These are phyloP conservation scores for Nelumbo lutea DNA, from an alignment of 164 flowering plant species.

Conservation along the genomic window DNA sequence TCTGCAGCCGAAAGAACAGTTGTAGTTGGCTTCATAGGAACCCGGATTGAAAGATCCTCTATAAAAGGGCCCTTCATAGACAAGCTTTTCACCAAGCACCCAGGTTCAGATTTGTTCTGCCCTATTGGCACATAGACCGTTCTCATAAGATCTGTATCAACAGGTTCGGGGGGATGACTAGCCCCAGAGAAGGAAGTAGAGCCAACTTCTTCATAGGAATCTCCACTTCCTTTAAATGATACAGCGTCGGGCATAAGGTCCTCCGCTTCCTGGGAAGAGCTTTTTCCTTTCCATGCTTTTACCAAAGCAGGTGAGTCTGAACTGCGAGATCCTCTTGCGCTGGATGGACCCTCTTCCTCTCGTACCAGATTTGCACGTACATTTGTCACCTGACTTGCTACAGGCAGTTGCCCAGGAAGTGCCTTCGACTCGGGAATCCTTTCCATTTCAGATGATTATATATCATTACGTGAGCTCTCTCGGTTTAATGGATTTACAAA, in stretches of 20 bases:
- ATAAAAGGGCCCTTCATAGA: slow-evolving; percentile 65
- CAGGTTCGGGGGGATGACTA: slow-evolving; percentile 89
- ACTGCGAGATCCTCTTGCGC: slow-evolving; percentile 21
- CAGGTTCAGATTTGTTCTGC: slow-evolving; percentile 49
- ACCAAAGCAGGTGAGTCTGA: slow-evolving; percentile 21
- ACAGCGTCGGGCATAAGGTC: slow-evolving; percentile 36
- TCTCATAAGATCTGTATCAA: slow-evolving; percentile 62
- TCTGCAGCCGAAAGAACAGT: slow-evolving; percentile 45
- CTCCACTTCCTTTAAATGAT: slow-evolving; percentile 39
- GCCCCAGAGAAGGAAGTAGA: slow-evolving; percentile 66
- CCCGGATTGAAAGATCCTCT: slow-evolving; percentile 50
- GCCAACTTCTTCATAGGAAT: slow-evolving; percentile 54
- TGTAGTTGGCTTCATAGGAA: slow-evolving; percentile 39
- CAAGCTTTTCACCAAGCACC: slow-evolving; percentile 58
- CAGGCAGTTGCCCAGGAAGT: slow-evolving; percentile 28
- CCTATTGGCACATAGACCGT: slow-evolving; percentile 61
- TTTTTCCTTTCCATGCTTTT: slow-evolving; percentile 53
- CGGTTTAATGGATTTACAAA: not conserved
- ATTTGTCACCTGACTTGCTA: slow-evolving; percentile 14
- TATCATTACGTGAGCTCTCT: slow-evolving; percentile 29
- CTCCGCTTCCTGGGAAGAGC: slow-evolving; percentile 35
- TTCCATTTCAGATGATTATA: slow-evolving; percentile 39
- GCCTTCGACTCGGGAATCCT: slow-evolving; percentile 38
- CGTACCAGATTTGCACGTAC: slow-evolving; percentile 14
- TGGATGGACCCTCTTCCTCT: slow-evolving; percentile 17